Evolutionary conservation across 164 flowering plant genomes (phyloP), one percentile per base, ranked within the genome.

Genomic region (Tetracentron sinense): DNA sequence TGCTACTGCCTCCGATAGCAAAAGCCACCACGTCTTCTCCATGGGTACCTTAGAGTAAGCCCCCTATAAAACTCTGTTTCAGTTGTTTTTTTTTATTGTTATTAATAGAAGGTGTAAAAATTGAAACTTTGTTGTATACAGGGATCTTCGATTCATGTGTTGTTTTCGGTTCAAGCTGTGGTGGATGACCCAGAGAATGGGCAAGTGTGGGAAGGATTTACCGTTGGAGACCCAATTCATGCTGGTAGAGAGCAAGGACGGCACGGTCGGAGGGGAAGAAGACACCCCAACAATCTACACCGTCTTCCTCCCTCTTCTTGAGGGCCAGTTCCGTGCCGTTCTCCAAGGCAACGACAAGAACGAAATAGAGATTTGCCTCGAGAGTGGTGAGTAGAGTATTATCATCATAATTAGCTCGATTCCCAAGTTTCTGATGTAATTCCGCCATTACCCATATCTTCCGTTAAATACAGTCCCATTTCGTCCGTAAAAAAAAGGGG

Each of bases 161-260:
- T 83, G 81, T 46, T 94, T 94, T 77, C 93, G 99, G 0, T 94
- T 94, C 79, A 94, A 94, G 71, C 72, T 94, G 52, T 94, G 97
- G 99, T 94, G 99, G 99, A 94, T 94, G 99, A 91, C 97, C 19
- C 97, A 94, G 58, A 88, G 95, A 72, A 94, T 91, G 96, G 99
- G 99, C 8, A 85, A 60, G 3, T 83, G 83, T 65, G 99, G 97
- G 33, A 81, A 77, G 47, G 97, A 94, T 25, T 71, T 94, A 62
- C 99, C 99, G 7, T 46, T 89, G 56, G 99, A 94, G 78, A 94
- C 99, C 27, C 99, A 94, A 60, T 94, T 89, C 79, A 76, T 94
- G 96, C 85, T 94, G 5, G 70, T 94, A 20, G 99, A 91, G 79
- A 85, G 88, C 86, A 88, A 87, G 72, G 86, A 76, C 28, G 63